Evolutionary conservation across 352 stramenopile species (phyloP), one percentile per base, ranked within the genome.

Genomic region (Phytophthora hybrid): DNA sequence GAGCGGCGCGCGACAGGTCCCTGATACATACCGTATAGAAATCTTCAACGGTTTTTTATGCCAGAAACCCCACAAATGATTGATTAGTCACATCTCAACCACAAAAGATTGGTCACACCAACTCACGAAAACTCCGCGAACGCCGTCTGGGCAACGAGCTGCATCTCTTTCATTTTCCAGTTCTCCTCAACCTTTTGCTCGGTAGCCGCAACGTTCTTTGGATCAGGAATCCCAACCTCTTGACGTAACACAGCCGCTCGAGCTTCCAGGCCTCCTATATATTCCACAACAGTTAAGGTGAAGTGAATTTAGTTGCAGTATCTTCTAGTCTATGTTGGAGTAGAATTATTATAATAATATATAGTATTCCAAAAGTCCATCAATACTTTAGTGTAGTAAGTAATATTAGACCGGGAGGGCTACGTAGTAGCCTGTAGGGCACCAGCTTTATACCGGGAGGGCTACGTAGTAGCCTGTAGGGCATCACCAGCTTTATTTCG

Each of bases 251-350:
- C 55, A 10, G 72, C 65, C 4, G 71, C 70, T 29, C 72, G 71
- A 19, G 69, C 67, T 53, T 86, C 75, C 32, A 86, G 37, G 29
- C 77, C 57, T 86, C 79, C 66, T 86, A n/a, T n/a, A n/a, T n/a
- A 46, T 21, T n/a, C 21, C 23, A 53, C 23, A 26, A 26, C 23
- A 26, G 23, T 26, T 26, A 26, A 26, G 23, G 23, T 2, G 23
- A 26, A 26, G 23, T 26, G 23, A 26, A 26, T 26, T 26, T 26
- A 26, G 23, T 26, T 26, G 23, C 23, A 26, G 23, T n/a, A n/a
- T n/a, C n/a, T n/a, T n/a, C n/a, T n/a, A n/a, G n/a, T n/a, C n/a
- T n/a, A n/a, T n/a, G n/a, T n/a, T n/a, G n/a, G n/a, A n/a, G n/a
- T 26, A 26, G 23, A 26, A 26, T 26, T 26, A 26, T 26, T 26